Base-by-base conservation (phyloP, 2,329 filamentous ascomycete species). In the Nemania serpens region DNA sequence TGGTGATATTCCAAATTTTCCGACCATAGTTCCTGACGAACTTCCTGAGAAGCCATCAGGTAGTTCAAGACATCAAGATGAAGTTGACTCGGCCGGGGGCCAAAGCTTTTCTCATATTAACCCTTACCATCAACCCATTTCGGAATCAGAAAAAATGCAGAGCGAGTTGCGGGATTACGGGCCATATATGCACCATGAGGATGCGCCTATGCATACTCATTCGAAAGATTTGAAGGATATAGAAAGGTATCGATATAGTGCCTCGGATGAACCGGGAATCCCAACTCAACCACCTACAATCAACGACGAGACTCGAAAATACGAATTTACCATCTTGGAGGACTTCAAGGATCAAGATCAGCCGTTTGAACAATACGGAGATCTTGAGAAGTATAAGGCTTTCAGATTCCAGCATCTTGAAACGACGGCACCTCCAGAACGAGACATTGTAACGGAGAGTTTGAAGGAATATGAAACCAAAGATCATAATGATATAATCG, bases 191-290 rank as follows among this genome's bases (percentile, higher is more conserved):
- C 52, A 74, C 37, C 74, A 78, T 55, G 72, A 78, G 17, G 69
- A 75, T 20, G 66, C 71, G 5, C 61, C 66, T 1, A 57, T 77
- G 22, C 34, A 58, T 5, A 6, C 18, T 15, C 22, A 49, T 36
- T 20, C 20, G 3, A 71, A 79, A 2, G 80, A 83, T 49, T 68
- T 83, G 22, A 77, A 80, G 50, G 80, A 83, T 49, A 68, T 83
- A 20, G 77, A 80, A 48, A 62, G 70, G 18, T 79, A 79, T n/a
- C 75, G 77, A 59, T 64, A 68, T 45, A 13, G 33, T 37, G 34
- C 33, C 13, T 20, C 37, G 12, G 39, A 53, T 22, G 57, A 43
- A 5, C 17, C 49, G 11, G 42, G 49, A 17, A 1, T 25, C 13
- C 22, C 59, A 56, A 55, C 42, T 55, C 67, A 67, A 46, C 61